Evolutionary conservation across 805 yeast genomes (phyloP), one percentile per base, ranked within the genome.

Genomic region (Hanseniaspora taiwanica): DNA sequence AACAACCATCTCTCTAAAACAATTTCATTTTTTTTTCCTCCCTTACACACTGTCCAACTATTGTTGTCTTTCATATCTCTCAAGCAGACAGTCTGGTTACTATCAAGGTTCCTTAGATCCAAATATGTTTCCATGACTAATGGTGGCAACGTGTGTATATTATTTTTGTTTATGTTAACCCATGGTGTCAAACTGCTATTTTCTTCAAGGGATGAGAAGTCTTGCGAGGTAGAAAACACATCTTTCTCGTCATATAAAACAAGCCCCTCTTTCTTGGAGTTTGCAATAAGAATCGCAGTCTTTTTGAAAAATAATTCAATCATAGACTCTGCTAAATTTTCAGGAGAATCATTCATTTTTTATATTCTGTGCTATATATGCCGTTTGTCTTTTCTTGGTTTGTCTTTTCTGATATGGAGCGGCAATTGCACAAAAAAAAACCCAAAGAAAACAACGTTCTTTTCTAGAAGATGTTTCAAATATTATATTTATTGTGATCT

Each of bases 1-100:
- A 91, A 62, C 19, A 85, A 66, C 98, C 98, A 91, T 44, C 98
- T 69, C 54, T 91, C 98, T 42, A 91, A 62, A 2, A 91, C 96
- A n/a, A 91, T 73, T 58, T 89, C 97, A 14, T 74, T 68, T 51
- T 81, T 81, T 51, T 72, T 74, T 2, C 71, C 65, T 12, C 79
- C 80, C 43, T 68, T 73, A 8, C 79, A 65, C 10, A 77, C 77
- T 8, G 71, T 63, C 71, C 80, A 76, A 12, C 16, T n/a, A 37
- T 68, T 52, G 46, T 66, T 65, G 19, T 68, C 71, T 6, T 67
- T 66, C 3, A 66, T 68, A 48, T 80, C 87, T 21, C 64, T 64
- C 31, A 82, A 56, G 25, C 76, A 69, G 23, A 82, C 65, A 17
- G 75, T 65, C 46, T 80, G 83, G 33, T 72, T 70, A 1, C 75